Evolutionary conservation across 352 stramenopile genomes (phyloP), one percentile per base, ranked within the genome.

Genomic region (Aphanomyces euteiches): DNA sequence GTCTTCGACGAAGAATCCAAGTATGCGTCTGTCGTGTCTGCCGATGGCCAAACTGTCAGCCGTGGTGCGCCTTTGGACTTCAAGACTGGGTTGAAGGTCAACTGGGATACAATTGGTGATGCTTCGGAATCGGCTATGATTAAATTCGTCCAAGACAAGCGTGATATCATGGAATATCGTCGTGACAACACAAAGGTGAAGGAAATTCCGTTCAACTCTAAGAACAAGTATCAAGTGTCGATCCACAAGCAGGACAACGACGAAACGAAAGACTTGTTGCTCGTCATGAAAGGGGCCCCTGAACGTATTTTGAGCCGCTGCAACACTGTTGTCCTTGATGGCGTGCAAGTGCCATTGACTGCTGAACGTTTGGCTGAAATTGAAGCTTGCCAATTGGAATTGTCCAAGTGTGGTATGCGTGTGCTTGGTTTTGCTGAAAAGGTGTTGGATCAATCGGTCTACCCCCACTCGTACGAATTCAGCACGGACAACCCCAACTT

Each of bases 281-380:
- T 80, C 8, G 71, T 95, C 54, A 90, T 97, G 74, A 98, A 98
- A 79, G 93, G 93, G 71, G 93, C 90, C 6, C 92, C 92, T 19
- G 91, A 97, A 74, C 79, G 83, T 28, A 91, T 98, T 73, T 72
- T 97, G 36, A 67, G 77, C 28, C 72, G 87, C 38, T 98, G 93
- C 76, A 80, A 74, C 19, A 79, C 81, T 13, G 75, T 87, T 43
- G 73, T 94, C 72, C 39, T 84, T 34, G 84, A 94, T 58, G 85
- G 79, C 59, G 75, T 80, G 40, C 70, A 81, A 37, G 59, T 84
- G 47, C 54, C 66, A 15, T 65, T 92, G 34, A 82, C 74, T 17
- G 21, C 70, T 7, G 73, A 73, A 53, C 76, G 75, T n/a, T 73
- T 74, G 10, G 63, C 61, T 1, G 58, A 86, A 40, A 79, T 87